Conservation (phyloP, 2,329 filamentous ascomycete species). For the Diaporthe sp. region DNA sequence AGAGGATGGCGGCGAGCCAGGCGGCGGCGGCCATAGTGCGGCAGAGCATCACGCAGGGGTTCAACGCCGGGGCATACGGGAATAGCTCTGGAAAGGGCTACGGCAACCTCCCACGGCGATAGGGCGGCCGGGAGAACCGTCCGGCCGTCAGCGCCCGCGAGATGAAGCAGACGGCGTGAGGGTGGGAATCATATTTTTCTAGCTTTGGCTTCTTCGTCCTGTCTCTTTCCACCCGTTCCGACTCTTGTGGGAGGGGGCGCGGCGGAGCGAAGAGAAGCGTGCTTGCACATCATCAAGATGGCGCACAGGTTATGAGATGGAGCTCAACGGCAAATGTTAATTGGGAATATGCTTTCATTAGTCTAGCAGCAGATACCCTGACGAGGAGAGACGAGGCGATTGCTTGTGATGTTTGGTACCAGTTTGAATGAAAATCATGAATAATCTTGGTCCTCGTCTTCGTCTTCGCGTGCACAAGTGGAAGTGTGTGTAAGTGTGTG, state of each 20-base stretch:
- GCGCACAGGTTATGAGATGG: slow-evolving; percentile 1
- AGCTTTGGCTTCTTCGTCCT: not conserved
- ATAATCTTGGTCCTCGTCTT: not conserved
- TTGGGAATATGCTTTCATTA: slow-evolving; percentile 36
- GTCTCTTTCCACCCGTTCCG: not conserved
- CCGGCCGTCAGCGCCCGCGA: not conserved
- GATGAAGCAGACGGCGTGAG: slow-evolving; percentile 14
- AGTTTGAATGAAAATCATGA: slow-evolving; percentile 8
- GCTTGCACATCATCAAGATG: not conserved
- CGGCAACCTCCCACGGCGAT: slow-evolving; percentile 61
- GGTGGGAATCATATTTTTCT: not conserved
- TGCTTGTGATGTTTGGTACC: slow-evolving; percentile 30
- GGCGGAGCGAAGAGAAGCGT: not conserved
- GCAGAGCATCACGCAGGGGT: slow-evolving; percentile 81
- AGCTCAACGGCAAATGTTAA: slow-evolving; percentile 23
- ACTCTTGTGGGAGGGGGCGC: not conserved
- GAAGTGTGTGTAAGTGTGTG: not conserved
- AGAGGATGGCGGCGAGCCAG: slow-evolving; percentile 88
- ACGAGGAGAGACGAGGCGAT: slow-evolving; percentile 37
- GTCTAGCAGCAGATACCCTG: slow-evolving; percentile 41
- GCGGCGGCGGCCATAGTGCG: slow-evolving; percentile 95
- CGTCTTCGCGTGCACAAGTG: not conserved
- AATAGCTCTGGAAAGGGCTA: slow-evolving; percentile 56
- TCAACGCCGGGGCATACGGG: slow-evolving; percentile 59
- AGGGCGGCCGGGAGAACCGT: slow-evolving; percentile 42